Base-by-base conservation (phyloP, 306 rosid species). In the Trifolium pratense region DNA sequence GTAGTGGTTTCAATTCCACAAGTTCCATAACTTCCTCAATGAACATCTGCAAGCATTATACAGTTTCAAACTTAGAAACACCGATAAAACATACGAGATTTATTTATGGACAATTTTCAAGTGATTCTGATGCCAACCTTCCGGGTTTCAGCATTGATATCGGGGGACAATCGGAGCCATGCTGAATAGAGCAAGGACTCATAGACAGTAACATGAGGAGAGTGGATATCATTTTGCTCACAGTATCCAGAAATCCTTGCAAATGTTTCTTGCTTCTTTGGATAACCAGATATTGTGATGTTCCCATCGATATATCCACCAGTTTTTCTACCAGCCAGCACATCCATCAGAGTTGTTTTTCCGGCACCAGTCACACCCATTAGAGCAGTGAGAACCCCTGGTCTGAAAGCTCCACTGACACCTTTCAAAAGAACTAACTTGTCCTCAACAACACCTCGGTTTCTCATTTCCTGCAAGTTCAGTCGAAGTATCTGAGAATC, bases 341-440 rank as follows among this genome's bases (percentile, higher is more conserved):
- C 98, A 81, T 93, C 98, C 98, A 93, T 93, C 60, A 93, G 74
- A 60, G 98, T 93, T 56, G 97, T 93, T 83, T 93, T 93, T 12
- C 98, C 98, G 45, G 97, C 98, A 49, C 98, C 98, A 42, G 96
- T 89, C 25, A 93, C 89, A 31, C 97, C 98, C 98, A 93, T 93
- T 3, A 93, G 83, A 74, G 98, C 97, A 58, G 98, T 90, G 75
- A 93, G 88, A 75, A 93, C 92, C 29, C 98, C 98, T 34, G 97
- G 98, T 84, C 91, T 87, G 67, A 90, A 93, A 63, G 88, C 87
- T 26, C 97, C 98, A 78, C 93, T 87, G 13, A 90, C 90, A 61
- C 88, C 85, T 46, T 85, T 93, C 60, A 93, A 74, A 61, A 93
- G 92, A 77, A 87, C 87, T 74, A 93, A 71, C 43, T 77, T 93